A percentile compares a stretch with the other conserved stretches of the same genome.
These are phyloP conservation scores for Hysterium pulicare DNA, from an alignment of 2,329 filamentous ascomycete species.

Conservation along the genomic window DNA sequence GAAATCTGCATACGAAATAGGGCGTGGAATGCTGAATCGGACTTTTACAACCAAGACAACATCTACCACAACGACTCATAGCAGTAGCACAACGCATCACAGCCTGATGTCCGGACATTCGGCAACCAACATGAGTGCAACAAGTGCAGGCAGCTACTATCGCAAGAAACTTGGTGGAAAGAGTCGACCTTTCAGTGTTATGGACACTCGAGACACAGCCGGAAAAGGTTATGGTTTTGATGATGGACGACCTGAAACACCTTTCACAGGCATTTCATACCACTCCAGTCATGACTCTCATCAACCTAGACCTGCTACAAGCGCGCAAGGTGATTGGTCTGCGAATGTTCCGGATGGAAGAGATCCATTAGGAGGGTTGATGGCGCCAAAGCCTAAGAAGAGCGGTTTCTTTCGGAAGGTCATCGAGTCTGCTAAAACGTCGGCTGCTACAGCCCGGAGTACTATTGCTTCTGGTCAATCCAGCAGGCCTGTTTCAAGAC, in stretches of 20 bases:
- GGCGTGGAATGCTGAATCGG: constrained; percentile 65
- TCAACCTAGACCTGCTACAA: constrained; percentile 55
- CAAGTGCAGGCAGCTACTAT: constrained; percentile 89
- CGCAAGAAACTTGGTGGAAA: constrained; percentile 61
- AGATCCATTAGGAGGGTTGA: constrained; percentile 73
- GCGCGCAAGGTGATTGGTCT: constrained; percentile 50
- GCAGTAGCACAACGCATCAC: constrained; percentile 69
- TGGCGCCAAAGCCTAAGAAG: constrained; percentile 70
- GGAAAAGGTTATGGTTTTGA: constrained; percentile 37
- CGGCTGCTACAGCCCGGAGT: constrained; percentile 82
- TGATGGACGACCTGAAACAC: constrained; percentile 48
- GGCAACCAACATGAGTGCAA: constrained; percentile 86
- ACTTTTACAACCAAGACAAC: constrained; percentile 88
- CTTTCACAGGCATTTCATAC: constrained; percentile 76
- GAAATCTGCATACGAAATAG: constrained; percentile 77
- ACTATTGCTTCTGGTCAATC: constrained; percentile 66
- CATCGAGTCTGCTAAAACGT: constrained; percentile 88
- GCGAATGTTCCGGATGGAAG: constrained; percentile 60
- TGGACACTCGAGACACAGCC: constrained; percentile 51
- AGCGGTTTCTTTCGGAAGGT: constrained; percentile 95
- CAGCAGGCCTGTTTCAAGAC: constrained; percentile 41
- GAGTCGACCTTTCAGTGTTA: constrained; percentile 59
- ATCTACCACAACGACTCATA: constrained; percentile 65
- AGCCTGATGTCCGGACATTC: constrained; percentile 94
- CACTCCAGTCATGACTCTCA: constrained; percentile 79